These are phyloP conservation scores for Bremia lactucae DNA, from an alignment of 352 stramenopile genomes.

Conservation along the genomic window DNA sequence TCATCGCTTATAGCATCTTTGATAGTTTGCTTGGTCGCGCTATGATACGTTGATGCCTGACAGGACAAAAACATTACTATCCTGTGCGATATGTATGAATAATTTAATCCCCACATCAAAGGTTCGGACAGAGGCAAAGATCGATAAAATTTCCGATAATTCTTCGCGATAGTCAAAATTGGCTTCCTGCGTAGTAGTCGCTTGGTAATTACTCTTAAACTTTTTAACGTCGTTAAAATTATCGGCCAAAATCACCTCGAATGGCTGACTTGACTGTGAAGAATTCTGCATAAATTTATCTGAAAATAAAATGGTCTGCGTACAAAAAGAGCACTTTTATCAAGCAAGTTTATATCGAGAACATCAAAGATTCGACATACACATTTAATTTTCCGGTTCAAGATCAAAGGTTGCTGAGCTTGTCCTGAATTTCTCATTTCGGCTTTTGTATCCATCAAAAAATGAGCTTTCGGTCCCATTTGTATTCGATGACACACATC, in stretches of 20 bases:
- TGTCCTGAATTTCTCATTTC: conserved; percentile 7
- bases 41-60: conserved; percentile 26
- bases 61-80: background rate
- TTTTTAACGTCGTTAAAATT: background rate
- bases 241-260: conserved; percentile 11
- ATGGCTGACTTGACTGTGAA: conserved; percentile 16
- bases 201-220: background rate
- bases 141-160: conserved; percentile 33
- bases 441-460: conserved; percentile 1
- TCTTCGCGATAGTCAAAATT: conserved; percentile 37
- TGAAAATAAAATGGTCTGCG: conserved; percentile 23
- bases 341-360: background rate
- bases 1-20: conserved; percentile 18
- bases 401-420: conserved; percentile 2
- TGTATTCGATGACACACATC: conserved; percentile 17
- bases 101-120: conserved; percentile 26
- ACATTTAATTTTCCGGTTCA: conserved; percentile 16
- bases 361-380: conserved; percentile 4
- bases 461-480: background rate
- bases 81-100: too few relatives aligned
- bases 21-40: conserved; percentile 23
- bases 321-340: background rate
- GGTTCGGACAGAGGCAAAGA: conserved; percentile 26
- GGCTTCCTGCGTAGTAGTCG: conserved; percentile 5
- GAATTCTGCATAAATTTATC: conserved; percentile 16